Conservation (phyloP, 164 flowering plant genomes). For the Aristolochia contorta region DNA sequence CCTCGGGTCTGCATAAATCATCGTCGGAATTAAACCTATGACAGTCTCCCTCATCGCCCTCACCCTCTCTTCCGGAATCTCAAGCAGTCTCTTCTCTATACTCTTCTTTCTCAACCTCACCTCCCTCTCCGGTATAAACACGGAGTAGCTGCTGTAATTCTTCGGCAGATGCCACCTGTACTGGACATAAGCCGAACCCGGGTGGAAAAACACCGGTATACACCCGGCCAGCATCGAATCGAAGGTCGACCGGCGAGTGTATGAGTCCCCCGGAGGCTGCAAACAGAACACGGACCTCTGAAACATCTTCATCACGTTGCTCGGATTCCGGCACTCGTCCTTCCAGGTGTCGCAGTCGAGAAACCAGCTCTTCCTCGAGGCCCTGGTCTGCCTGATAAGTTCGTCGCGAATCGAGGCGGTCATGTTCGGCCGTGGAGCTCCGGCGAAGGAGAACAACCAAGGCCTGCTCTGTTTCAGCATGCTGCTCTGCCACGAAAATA, state of each 20-base stretch:
- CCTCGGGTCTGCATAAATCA: constrained; percentile 57
- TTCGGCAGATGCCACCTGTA: constrained; percentile 68
- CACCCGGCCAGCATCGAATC: constrained; percentile 73
- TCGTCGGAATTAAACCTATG: constrained; percentile 45
- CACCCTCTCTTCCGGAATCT: constrained; percentile 24
- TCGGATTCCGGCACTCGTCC: constrained; percentile 39
- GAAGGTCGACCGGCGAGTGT: constrained; percentile 51
- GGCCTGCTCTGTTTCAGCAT: constrained; percentile 37
- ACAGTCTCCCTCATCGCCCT: constrained; percentile 52
- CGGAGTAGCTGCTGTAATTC: constrained; percentile 41
- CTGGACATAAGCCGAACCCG: constrained; percentile 64
- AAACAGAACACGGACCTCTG: constrained; percentile 53
- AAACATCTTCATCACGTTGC: constrained; percentile 42
- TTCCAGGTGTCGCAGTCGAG: constrained; percentile 28
- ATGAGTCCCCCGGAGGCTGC: constrained; percentile 71
- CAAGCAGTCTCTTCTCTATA: constrained; percentile 30
- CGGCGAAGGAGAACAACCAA: constrained; percentile 46
- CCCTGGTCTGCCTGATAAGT: constrained; percentile 47
- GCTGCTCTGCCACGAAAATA: constrained; percentile 45
- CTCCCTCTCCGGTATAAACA: constrained; percentile 37
- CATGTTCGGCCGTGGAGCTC: constrained; percentile 43
- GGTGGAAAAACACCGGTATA: constrained; percentile 74
- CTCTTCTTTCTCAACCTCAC: constrained; percentile 26
- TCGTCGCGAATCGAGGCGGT: constrained; percentile 30
- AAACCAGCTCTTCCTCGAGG: constrained; percentile 31